Percentiles rank a stretch among this genome's conserved stretches.
phyloP scores from a whole-genome alignment of 176 grass and related monocot genomes.

The Aegilops speltoides region DNA sequence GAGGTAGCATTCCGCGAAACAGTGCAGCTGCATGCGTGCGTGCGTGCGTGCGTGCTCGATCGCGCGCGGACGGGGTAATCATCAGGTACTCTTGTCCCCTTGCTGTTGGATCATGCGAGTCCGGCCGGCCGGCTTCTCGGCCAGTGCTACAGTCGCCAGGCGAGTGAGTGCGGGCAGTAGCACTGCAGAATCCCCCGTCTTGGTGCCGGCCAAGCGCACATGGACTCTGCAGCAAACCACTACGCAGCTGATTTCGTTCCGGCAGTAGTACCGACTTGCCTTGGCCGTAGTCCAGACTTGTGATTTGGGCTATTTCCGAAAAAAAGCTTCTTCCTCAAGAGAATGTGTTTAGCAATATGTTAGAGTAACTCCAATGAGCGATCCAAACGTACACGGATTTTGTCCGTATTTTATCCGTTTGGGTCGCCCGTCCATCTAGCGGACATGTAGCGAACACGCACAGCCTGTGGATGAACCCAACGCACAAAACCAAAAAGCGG shows the following conservation, averaged over 20 bases:
- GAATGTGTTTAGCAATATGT: too few species aligned
- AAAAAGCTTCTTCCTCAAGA: too few species aligned
- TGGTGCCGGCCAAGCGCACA: not conserved
- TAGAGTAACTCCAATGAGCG: too few species aligned
- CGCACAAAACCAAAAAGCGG: too few species aligned
- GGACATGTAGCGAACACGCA: too few species aligned
- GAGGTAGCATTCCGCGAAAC: not conserved
- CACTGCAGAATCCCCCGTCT: not conserved
- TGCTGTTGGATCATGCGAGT: not conserved
- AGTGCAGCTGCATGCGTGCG: conserved; percentile 2
- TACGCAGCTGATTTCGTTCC: not conserved
- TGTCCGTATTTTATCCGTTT: too few species aligned
- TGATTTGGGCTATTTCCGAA: too few species aligned
- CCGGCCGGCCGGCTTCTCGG: not conserved
- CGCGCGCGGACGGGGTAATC: not conserved
- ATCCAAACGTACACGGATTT: too few species aligned
- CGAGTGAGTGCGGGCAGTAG: not conserved
- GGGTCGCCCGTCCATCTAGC: too few species aligned
- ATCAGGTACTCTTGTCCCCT: conserved; percentile 6
- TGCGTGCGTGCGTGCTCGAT: not conserved
- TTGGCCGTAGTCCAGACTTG: not conserved
- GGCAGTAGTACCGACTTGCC: not conserved
- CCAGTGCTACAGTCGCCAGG: not conserved
- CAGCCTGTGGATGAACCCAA: too few species aligned
- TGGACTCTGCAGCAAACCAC: not conserved